Conservation (phyloP, 139 green algal species). For the Volvox reticuliferus region DNA sequence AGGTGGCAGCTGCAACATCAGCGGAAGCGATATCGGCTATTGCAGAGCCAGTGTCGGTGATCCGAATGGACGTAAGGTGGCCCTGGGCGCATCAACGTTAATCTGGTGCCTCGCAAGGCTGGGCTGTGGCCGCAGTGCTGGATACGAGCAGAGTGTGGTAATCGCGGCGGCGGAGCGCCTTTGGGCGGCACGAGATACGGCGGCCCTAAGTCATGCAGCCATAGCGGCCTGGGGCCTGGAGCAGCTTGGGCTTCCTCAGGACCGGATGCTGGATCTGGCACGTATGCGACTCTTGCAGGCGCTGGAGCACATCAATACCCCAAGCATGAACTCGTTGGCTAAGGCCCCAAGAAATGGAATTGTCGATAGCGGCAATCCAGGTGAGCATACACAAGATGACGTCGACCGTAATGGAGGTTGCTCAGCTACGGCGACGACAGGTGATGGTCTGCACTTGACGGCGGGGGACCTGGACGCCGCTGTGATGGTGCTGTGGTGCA, state of each 20-base stretch:
- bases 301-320: neutral
- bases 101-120: constrained; percentile 33
- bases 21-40: neutral
- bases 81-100: neutral
- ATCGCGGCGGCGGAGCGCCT: neutral
- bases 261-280: neutral
- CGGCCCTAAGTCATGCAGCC: neutral
- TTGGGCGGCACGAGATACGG: neutral
- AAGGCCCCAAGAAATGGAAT: too few species aligned
- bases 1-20: neutral
- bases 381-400: too few species aligned
- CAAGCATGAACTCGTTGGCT: too few species aligned
- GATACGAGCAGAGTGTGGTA: neutral
- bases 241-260: neutral
- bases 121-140: neutral
- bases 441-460: too few species aligned
- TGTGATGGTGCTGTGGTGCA: constrained; percentile 23
- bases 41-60: neutral
- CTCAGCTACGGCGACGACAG: too few species aligned
- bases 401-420: too few species aligned
- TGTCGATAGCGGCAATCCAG: too few species aligned
- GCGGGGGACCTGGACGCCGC: constrained; percentile 1
- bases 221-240: constrained; percentile 25
- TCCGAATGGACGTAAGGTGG: neutral
- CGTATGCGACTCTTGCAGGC: neutral